A percentile compares a stretch with the other conserved stretches of the same genome.
phyloP scores from a whole-genome alignment of 106 monocot species.

The Allium cepa region DNA sequence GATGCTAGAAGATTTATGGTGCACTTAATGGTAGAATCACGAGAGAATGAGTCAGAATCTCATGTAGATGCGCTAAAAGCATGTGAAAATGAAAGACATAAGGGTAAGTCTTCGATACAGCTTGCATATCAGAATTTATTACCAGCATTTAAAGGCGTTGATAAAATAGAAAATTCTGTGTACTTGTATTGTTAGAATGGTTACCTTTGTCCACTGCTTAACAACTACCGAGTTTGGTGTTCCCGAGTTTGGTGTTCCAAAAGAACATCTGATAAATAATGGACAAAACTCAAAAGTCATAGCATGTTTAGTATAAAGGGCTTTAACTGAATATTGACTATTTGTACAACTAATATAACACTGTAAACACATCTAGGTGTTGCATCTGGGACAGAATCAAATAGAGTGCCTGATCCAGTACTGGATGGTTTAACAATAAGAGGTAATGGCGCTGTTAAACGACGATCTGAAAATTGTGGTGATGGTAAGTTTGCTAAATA shows the following conservation, averaged over 20 bases:
- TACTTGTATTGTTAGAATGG: too few species aligned
- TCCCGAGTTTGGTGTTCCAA: too few species aligned
- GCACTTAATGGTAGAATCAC: slow-evolving; percentile 42
- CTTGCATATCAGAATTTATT: neutral
- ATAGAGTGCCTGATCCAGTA: slow-evolving; percentile 10
- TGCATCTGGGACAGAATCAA: too few species aligned
- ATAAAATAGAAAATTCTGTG: too few species aligned
- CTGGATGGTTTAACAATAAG: slow-evolving; percentile 10
- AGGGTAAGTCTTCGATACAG: slow-evolving; percentile 14
- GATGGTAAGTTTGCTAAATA: slow-evolving; percentile 31
- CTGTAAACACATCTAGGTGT: too few species aligned
- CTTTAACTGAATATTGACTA: too few species aligned
- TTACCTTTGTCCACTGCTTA: too few species aligned
- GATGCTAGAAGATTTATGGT: slow-evolving; percentile 93
- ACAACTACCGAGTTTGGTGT: too few species aligned
- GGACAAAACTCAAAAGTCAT: too few species aligned
- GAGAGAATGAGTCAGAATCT: slow-evolving; percentile 21
- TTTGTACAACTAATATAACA: too few species aligned
- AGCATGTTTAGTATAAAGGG: too few species aligned
- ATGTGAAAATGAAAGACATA: slow-evolving; percentile 17
- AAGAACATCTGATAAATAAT: too few species aligned
- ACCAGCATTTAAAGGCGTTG: neutral
- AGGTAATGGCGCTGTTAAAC: slow-evolving; percentile 32
- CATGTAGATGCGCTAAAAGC: slow-evolving; percentile 4
- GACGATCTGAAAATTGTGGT: slow-evolving; percentile 21